Conservation (phyloP, 495 filamentous ascomycete species). For the Amphirosellinia nigrospora region DNA sequence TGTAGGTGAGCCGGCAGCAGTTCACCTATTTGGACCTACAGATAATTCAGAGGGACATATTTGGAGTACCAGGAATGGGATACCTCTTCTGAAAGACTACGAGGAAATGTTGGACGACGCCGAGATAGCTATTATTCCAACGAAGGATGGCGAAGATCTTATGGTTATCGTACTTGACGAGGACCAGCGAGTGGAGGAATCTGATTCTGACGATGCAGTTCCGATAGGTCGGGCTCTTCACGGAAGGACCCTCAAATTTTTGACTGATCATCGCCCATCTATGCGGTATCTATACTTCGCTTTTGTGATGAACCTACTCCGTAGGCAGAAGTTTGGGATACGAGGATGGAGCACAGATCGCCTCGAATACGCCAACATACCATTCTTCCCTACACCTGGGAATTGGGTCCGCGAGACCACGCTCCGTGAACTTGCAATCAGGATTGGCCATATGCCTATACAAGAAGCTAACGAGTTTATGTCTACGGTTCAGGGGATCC, state of each 20-base stretch:
- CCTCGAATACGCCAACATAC: neutral
- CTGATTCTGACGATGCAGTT: no score
- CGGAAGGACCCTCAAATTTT: neutral
- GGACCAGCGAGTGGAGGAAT: neutral
- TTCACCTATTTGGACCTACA: neutral
- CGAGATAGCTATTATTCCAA: constrained; percentile 5
- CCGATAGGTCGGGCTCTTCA: neutral
- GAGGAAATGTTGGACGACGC: neutral
- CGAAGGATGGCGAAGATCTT: neutral
- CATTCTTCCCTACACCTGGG: constrained; percentile 2
- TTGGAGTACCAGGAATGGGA: constrained; percentile 1
- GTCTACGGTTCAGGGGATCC: neutral
- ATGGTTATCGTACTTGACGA: neutral
- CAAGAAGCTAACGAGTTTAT: neutral
- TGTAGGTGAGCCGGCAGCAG: neutral
- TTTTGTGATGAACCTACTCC: neutral
- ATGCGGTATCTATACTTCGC: neutral
- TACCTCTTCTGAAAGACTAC: neutral
- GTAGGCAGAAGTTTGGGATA: neutral
- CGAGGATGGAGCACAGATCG: neutral
- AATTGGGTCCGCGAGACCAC: neutral
- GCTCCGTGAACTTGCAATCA: neutral
- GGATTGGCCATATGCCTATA: neutral
- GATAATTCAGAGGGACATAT: neutral
- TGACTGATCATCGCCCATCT: neutral